A percentile compares a stretch with the other conserved stretches of the same genome.
These are phyloP conservation scores for Salvia sclarea DNA, from an alignment of 305 asterid species.

Conservation along the genomic window DNA sequence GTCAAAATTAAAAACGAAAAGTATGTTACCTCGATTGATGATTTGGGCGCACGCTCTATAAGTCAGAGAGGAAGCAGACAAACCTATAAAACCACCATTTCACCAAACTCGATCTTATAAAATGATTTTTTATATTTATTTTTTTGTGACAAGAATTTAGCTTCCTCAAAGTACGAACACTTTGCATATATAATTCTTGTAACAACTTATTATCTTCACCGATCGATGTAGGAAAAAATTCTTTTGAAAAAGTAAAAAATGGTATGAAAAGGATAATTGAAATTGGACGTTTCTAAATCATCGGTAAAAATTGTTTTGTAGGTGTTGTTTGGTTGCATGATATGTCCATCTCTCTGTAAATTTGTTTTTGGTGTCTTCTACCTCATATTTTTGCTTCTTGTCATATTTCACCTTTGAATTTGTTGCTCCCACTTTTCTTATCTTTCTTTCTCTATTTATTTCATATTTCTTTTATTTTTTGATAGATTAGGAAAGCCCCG, in stretches of 20 bases:
- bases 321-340: conserved; percentile 43
- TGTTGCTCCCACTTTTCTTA: no score
- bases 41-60: conserved; percentile 30
- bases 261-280: conserved; percentile 14
- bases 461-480: not conserved
- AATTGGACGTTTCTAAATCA: conserved; percentile 34
- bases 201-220: not conserved
- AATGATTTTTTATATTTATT: not conserved
- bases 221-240: not conserved
- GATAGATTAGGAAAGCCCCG: no score
- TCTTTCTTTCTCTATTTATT: not conserved
- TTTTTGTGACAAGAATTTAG: not conserved
- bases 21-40: not conserved
- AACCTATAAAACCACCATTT: conserved; percentile 24
- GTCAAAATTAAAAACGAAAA: not conserved
- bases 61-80: conserved; percentile 37
- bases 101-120: conserved; percentile 11
- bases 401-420: conserved; percentile 3
- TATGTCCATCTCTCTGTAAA: conserved; percentile 27
- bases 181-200: not conserved
- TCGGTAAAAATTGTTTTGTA: conserved; percentile 40
- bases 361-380: conserved; percentile 6
- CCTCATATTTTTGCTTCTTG: conserved; percentile 25
- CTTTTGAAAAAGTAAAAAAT: not conserved
- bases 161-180: conserved; percentile 33